Base-by-base conservation (phyloP, 2,329 filamentous ascomycete species). In the Chrysoporthe austroafricana region DNA sequence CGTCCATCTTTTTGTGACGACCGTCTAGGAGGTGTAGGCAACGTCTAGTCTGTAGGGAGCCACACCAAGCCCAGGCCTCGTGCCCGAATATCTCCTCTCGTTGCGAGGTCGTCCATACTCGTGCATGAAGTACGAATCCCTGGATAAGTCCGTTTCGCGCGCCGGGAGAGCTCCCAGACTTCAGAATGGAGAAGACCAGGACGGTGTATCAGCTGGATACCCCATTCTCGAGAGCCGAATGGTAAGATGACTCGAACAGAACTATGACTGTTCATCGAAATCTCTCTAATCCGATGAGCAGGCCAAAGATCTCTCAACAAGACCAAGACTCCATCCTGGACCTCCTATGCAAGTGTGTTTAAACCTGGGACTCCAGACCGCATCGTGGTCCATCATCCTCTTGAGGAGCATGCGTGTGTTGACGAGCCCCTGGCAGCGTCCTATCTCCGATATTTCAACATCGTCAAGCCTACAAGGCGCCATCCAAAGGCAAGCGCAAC, bases 251-350 rank as follows among this genome's bases (percentile, higher is more conserved):
- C 39, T 18, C 14, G 57, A 13, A 43, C 16, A 54, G 14, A 52
- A 18, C 39, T 58, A 59, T 34, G 14, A 13, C 6, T 44, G 21
- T 42, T 43, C 65, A 9, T 52, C 32, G 61, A 13, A 18, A 6
- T 62, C 5, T 52, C 4, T 46, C 54, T 64, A 39, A 68, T 13
- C n/a, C 21, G n/a, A 18, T 4, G 16, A 39, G 6, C 61, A 93
- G 90, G 89, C 90, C 90, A 8, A 77, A 83, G 54, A 82, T 91
- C 56, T 80, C 82, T 1, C 74, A 79, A 21, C 80, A 86, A 61
- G 82, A 91, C 63, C 88, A 91, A 76, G 84, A 89, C 63, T 82
- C 83, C 4, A 89, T 92, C 48, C 75, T 92, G 11, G 88, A 91
- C 70, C 80, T 93, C 61, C 81, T 92, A 5, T 91, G 86, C 85